A percentile compares a stretch with the other conserved stretches of the same genome.
These are phyloP conservation scores for Darksidea phi DNA, from an alignment of 495 filamentous ascomycete species.

Conservation along the genomic window DNA sequence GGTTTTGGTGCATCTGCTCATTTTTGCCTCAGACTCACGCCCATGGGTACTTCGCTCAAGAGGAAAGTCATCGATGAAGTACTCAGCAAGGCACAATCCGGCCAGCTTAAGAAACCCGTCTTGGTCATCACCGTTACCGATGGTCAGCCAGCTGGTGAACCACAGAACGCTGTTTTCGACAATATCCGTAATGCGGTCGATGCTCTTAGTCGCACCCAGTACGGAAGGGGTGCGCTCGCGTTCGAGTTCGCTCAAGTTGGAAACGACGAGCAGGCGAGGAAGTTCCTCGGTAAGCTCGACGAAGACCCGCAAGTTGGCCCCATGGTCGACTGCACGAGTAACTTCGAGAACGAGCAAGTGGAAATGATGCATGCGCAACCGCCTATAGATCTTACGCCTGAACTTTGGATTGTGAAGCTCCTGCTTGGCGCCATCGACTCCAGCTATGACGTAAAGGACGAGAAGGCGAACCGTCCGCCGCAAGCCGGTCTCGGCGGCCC, in stretches of 20 bases:
- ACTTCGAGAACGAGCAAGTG: slow-evolving; percentile 65
- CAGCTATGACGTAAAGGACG: slow-evolving; percentile 66
- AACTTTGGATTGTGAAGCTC: slow-evolving; percentile 69
- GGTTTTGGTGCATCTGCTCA: no score
- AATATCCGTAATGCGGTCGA: slow-evolving; percentile 51
- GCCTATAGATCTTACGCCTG: slow-evolving; percentile 59
- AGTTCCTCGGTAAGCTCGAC: slow-evolving; percentile 63
- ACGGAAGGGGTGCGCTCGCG: slow-evolving; percentile 55
- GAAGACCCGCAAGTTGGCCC: slow-evolving; percentile 61
- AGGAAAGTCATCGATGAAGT: slow-evolving; percentile 64
- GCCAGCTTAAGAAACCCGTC: slow-evolving; percentile 61
- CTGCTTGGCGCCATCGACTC: slow-evolving; percentile 69
- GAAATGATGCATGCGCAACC: slow-evolving; percentile 60
- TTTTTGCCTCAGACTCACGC: slow-evolving; percentile 49
- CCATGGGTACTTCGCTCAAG: slow-evolving; percentile 61
- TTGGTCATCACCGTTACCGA: slow-evolving; percentile 72
- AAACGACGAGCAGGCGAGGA: slow-evolving; percentile 63
- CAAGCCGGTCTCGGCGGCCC: no score
- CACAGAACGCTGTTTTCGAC: slow-evolving; percentile 51
- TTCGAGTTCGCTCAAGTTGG: slow-evolving; percentile 78
- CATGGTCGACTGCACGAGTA: slow-evolving; percentile 70
- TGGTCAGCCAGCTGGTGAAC: slow-evolving; percentile 61
- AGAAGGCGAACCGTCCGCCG: slow-evolving; percentile 45
- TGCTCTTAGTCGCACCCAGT: slow-evolving; percentile 45
- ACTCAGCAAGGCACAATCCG: slow-evolving; percentile 50